Evolutionary conservation across 768 basidiomycete genomes (phyloP), one percentile per base, ranked within the genome.

Genomic region (Hygrophorus pudorinus): DNA sequence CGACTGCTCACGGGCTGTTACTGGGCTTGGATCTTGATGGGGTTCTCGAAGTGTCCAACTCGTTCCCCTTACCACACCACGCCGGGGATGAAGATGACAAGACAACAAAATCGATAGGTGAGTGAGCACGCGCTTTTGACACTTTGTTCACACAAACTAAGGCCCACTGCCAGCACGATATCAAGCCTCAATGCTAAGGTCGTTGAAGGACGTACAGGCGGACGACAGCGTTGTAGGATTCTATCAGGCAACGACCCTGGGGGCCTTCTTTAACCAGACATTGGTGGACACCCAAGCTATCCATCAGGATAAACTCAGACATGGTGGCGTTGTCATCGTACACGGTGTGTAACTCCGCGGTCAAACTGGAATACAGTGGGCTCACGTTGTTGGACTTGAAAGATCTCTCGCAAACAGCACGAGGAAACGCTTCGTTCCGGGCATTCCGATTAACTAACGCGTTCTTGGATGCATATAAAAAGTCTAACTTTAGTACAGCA

Each of bases 141-240:
- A 45, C 35, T 11, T 46, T 45, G 13, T 32, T 18, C 28, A 46
- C 41, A 29, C 39, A 35, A n/a, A 39, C 47, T 41, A 42, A 27
- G n/a, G 17, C 30, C 33, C 52, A 44, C 38, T 39, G 36, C 27
- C 55, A 88, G 83, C 73, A 44, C 83, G 86, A 36, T 91, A 90
- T 59, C 88, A 92, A 62, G 69, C 75, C 29, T 74, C 80, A 46
- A 88, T 92, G 87, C 68, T 92, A 37, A 79, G 85, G 45, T 83
- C 85, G 17, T 70, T 97, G 57, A 86, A 88, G 57, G 90, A 93
- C 60, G 91, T 93, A 44, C 84, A 87, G 55, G 79, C 81, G 30
- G 90, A 93, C 56, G 90, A 94, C 63, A 89, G 81, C 51, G 78
- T 92, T 28, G 84, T 96, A 44, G 93, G 93, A 31, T 90, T 94